Percentiles rank a stretch among this genome's conserved stretches.
Evolutionary conservation across 1,284 basidiomycete genomes (phyloP).

Genomic region (Trichosporon inkin): DNA sequence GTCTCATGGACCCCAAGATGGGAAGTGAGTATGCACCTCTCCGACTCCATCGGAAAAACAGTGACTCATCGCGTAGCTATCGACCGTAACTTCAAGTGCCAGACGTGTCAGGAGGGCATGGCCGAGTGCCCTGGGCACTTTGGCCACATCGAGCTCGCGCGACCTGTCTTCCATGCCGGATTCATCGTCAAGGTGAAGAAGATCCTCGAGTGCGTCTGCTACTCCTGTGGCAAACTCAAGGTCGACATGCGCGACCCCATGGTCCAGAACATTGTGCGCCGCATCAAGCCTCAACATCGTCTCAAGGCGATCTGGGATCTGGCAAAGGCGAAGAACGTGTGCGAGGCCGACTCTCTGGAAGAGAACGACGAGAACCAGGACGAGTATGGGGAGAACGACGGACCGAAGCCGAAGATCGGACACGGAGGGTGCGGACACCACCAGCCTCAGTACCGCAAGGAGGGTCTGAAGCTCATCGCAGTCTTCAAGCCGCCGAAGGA

Average conservation of each 20-base stretch:
- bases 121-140: slow-evolving; percentile 97
- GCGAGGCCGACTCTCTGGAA: slow-evolving; percentile 63
- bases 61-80: slow-evolving; percentile 57
- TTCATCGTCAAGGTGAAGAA: slow-evolving; percentile 99
- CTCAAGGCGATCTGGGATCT: slow-evolving; percentile 80
- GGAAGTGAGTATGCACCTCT: slow-evolving; percentile 58
- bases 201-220: slow-evolving; percentile 97
- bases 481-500: slow-evolving; percentile 93
- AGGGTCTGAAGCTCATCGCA: slow-evolving; percentile 92
- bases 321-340: slow-evolving; percentile 63
- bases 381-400: slow-evolving; percentile 45
- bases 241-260: slow-evolving; percentile 81
- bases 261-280: slow-evolving; percentile 76
- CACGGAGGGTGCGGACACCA: slow-evolving; percentile 94
- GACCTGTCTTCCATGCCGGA: slow-evolving; percentile 95
- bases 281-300: slow-evolving; percentile 79
- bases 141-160: slow-evolving; percentile 96
- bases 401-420: slow-evolving; percentile 49
- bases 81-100: slow-evolving; percentile 99
- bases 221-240: slow-evolving; percentile 97
- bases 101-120: slow-evolving; percentile 99
- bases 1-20: slow-evolving; percentile 96
- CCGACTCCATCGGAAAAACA: slow-evolving; percentile 16
- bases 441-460: slow-evolving; percentile 88
- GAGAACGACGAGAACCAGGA: slow-evolving; percentile 56